A percentile compares a stretch with the other conserved stretches of the same genome.
Evolutionary conservation across 108 stramenopile genomes (phyloP).

Genomic region (Fragilaria crotonensis): DNA sequence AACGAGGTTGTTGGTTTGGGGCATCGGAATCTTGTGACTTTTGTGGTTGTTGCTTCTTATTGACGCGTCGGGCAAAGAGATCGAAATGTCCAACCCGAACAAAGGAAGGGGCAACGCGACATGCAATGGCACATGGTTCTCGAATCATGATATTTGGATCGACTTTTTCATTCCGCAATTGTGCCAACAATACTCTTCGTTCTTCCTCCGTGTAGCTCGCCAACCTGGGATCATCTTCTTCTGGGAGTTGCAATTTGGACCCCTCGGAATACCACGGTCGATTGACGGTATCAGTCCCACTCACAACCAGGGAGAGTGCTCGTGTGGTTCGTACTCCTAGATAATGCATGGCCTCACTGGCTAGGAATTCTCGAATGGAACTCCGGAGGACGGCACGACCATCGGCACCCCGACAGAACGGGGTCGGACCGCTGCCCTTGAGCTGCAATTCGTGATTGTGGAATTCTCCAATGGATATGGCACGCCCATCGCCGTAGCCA

Average conservation of each 20-base stretch:
- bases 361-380: slow-evolving; percentile 92
- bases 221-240: slow-evolving; percentile 67
- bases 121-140: slow-evolving; percentile 84
- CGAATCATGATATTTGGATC: slow-evolving; percentile 76
- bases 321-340: slow-evolving; percentile 87
- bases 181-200: slow-evolving; percentile 52
- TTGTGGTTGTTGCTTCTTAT: slow-evolving; percentile 5
- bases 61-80: slow-evolving; percentile 60
- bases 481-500: slow-evolving; percentile 87
- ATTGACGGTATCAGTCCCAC: slow-evolving; percentile 40
- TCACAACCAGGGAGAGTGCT: slow-evolving; percentile 66
- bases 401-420: slow-evolving; percentile 93
- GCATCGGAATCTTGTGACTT: slow-evolving; percentile 3
- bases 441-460: slow-evolving; percentile 87
- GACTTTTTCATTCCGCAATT: slow-evolving; percentile 43
- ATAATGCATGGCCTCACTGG: slow-evolving; percentile 92
- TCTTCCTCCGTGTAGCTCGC: slow-evolving; percentile 42
- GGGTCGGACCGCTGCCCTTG: slow-evolving; percentile 93
- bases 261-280: slow-evolving; percentile 73
- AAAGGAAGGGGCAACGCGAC: slow-evolving; percentile 71
- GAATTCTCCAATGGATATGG: slow-evolving; percentile 73
- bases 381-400: slow-evolving; percentile 92
- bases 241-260: slow-evolving; percentile 26
- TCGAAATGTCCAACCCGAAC: slow-evolving; percentile 85
- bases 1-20: slow-evolving; percentile 7